These are phyloP conservation scores for Cyathus striatus DNA, from an alignment of 768 basidiomycete species.

Conservation along the genomic window DNA sequence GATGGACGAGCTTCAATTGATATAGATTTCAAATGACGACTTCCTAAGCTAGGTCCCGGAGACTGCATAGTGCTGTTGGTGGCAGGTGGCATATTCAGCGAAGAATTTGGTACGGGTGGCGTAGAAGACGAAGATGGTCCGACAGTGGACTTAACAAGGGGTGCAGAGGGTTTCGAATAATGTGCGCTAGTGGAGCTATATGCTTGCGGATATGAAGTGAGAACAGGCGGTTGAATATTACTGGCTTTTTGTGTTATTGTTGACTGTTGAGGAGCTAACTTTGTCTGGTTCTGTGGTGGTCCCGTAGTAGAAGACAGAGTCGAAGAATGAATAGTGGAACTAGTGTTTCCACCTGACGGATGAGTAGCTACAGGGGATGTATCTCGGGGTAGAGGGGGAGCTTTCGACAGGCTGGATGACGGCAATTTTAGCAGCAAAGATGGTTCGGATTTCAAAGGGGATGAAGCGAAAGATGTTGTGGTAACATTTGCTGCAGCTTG, in stretches of 20 bases:
- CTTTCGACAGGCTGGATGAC: too few species aligned
- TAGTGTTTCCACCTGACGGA: too few species aligned
- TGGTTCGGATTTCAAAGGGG: constrained; percentile 10
- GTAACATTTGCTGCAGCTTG: constrained; percentile 3
- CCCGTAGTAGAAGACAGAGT: constrained; percentile 19
- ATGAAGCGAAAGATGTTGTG: too few species aligned
- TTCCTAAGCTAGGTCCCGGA: too few species aligned
- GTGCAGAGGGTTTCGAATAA: constrained; percentile 49
- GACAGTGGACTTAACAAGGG: constrained; percentile 17
- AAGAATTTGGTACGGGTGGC: constrained; percentile 14
- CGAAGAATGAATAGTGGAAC: constrained; percentile 9
- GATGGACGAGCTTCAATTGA: constrained; percentile 53
- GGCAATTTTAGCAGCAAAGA: constrained; percentile 30
- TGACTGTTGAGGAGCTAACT: constrained; percentile 16
- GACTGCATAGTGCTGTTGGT: too few species aligned
- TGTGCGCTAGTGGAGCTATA: constrained; percentile 35
- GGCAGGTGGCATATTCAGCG: constrained; percentile 16
- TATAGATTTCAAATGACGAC: constrained; percentile 47
- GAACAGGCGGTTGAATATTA: too few species aligned
- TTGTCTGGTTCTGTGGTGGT: constrained; percentile 15
- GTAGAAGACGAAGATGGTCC: constrained; percentile 14
- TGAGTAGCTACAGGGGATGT: constrained; percentile 17
- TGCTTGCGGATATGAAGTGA: too few species aligned
- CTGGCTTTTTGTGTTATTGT: constrained; percentile 26
- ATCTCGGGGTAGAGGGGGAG: constrained; percentile 15